phyloP scores from a whole-genome alignment of 805 yeast genomes.

The Starmerella geochares region DNA sequence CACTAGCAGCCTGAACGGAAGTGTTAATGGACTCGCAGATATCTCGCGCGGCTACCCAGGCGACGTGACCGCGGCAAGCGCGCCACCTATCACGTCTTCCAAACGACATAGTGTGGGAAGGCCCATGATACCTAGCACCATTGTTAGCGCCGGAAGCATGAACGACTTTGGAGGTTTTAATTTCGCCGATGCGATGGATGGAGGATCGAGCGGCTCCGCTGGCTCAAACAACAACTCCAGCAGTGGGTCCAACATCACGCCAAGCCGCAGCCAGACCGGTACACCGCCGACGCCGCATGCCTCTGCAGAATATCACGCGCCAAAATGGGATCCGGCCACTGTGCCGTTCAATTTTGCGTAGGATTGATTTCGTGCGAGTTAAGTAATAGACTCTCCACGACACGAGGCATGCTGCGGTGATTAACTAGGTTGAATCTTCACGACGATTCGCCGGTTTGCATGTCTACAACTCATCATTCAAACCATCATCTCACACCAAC shows the following conservation, averaged over 20 bases:
- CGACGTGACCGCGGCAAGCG: neutral
- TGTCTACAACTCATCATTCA: neutral
- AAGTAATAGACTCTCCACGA: no score
- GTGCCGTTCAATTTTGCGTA: conserved; percentile 13
- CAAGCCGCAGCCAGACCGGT: conserved; percentile 16
- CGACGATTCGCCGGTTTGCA: no score
- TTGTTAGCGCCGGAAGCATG: neutral
- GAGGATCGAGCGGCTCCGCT: conserved; percentile 16
- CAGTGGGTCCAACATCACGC: conserved; percentile 17
- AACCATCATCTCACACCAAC: neutral
- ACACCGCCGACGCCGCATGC: conserved; percentile 24
- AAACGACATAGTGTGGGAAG: conserved; percentile 1
- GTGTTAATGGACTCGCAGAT: conserved; percentile 2
- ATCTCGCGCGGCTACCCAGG: neutral
- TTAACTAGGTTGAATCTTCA: no score
- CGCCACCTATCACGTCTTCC: neutral
- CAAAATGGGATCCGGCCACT: conserved; percentile 1
- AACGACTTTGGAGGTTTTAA: conserved; percentile 14
- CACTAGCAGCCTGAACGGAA: neutral
- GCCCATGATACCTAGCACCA: conserved; percentile 1
- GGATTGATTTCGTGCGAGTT: no score
- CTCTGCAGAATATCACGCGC: conserved; percentile 12
- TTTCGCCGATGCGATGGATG: conserved; percentile 13
- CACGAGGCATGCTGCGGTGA: no score
- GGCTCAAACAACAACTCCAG: conserved; percentile 22